Conservation (phyloP, 495 filamentous ascomycete species). For the Aspergillus panamensis region DNA sequence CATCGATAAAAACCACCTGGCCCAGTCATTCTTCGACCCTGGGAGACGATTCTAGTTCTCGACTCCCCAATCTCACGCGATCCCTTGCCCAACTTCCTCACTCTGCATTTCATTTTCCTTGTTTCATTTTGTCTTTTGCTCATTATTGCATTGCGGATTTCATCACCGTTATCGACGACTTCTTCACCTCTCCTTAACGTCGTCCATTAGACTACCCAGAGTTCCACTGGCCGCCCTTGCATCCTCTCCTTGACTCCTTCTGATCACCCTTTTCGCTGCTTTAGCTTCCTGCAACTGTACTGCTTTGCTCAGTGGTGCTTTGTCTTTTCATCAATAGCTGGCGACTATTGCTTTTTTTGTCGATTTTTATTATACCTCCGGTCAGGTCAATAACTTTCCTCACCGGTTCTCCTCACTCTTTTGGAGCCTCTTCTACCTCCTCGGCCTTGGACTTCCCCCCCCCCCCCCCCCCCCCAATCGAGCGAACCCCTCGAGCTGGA, state of each 20-base stretch:
- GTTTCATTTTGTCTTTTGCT: not conserved
- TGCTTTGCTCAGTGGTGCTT: not conserved
- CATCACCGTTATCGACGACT: not conserved
- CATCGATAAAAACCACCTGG: not conserved
- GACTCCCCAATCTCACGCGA: not conserved
- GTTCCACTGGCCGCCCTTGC: slow-evolving; percentile 4
- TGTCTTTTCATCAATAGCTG: slow-evolving; percentile 2
- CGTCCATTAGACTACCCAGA: slow-evolving; percentile 1
- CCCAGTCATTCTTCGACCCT: not conserved
- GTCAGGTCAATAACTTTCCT: slow-evolving; percentile 10
- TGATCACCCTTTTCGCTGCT: slow-evolving; percentile 8
- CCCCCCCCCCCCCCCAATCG: slow-evolving; percentile 5
- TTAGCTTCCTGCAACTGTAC: not conserved
- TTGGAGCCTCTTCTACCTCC: slow-evolving; percentile 5
- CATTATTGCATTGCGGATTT: not conserved
- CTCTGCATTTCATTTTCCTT: not conserved
- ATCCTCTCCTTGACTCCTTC: slow-evolving; percentile 11
- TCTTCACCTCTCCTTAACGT: slow-evolving; percentile 3
- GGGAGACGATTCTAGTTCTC: not conserved
- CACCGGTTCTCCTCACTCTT: slow-evolving; percentile 17
- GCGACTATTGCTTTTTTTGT: slow-evolving; percentile 7
- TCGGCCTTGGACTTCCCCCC: not conserved
- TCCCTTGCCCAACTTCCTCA: not conserved
- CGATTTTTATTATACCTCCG: slow-evolving; percentile 1
- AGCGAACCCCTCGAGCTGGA: slow-evolving; percentile 2